phyloP scores from a whole-genome alignment of 116 monocot genomes.

The Phalaenopsis hybrid region DNA sequence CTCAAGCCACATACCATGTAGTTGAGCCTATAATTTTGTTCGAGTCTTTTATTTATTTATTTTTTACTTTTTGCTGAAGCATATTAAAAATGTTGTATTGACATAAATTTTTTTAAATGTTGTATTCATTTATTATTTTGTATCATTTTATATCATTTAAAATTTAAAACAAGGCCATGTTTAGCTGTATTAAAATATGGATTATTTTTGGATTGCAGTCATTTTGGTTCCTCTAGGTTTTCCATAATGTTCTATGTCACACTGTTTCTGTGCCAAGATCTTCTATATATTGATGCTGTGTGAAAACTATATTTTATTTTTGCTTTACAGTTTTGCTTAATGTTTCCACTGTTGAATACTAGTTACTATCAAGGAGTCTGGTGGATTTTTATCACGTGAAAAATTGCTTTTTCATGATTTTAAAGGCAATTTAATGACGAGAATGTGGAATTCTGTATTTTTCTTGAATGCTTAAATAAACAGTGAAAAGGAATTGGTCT shows the following conservation, averaged over 20 bases:
- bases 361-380: not conserved
- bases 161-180: not conserved
- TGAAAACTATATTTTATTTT: not conserved
- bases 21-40: no score
- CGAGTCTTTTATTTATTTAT: no score
- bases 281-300: not conserved
- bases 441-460: no score
- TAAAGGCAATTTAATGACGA: no score
- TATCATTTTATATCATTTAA: slow-evolving; percentile 1
- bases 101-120: not conserved
- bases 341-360: not conserved
- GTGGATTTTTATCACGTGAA: no score
- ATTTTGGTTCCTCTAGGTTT: not conserved
- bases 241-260: not conserved
- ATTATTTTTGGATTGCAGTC: not conserved
- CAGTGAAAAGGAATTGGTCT: no score
- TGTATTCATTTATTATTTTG: not conserved
- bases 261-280: not conserved
- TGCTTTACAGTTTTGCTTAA: not conserved
- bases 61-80: not conserved
- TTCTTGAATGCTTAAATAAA: no score
- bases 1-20: not conserved
- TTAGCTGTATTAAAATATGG: not conserved
- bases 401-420: no score
- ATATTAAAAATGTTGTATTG: not conserved